A percentile compares a stretch with the other conserved stretches of the same genome.
Conservation (phyloP, 2,329 filamentous ascomycete species). For the Didymosphaeria variabile region DNA sequence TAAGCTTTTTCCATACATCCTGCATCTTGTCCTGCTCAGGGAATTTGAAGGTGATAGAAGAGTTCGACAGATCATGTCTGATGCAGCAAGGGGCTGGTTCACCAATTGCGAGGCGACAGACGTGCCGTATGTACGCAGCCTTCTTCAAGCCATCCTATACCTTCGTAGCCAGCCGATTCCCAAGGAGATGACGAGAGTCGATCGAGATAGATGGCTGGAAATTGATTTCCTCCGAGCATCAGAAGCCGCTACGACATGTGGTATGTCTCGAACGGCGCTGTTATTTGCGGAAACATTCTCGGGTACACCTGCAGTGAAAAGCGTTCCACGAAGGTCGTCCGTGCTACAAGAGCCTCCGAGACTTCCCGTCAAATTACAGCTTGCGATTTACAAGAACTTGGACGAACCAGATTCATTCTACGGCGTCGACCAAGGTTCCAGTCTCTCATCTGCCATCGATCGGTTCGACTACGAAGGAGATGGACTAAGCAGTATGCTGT, state of each 20-base stretch:
- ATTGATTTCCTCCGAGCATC: constrained; percentile 78
- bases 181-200: constrained; percentile 78
- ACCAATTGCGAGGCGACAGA: constrained; percentile 54
- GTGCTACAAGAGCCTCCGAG: constrained; percentile 57
- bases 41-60: constrained; percentile 70
- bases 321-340: constrained; percentile 71
- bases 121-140: constrained; percentile 72
- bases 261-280: constrained; percentile 87
- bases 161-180: constrained; percentile 82
- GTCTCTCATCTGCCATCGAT: constrained; percentile 78
- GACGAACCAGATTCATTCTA: constrained; percentile 98
- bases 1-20: constrained; percentile 80
- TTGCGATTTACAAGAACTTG: constrained; percentile 88
- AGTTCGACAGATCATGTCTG: constrained; percentile 68
- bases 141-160: constrained; percentile 85
- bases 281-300: constrained; percentile 80
- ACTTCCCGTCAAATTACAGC: constrained; percentile 71
- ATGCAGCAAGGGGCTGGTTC: constrained; percentile 72
- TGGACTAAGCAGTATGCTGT: constrained; percentile 85
- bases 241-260: constrained; percentile 76
- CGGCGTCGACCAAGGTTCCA: constrained; percentile 81
- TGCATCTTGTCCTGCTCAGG: constrained; percentile 80
- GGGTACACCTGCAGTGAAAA: constrained; percentile 57
- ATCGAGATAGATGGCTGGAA: constrained; percentile 85
- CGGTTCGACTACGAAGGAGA: constrained; percentile 90